These are phyloP conservation scores for Zygotorulaspora sp. DNA, from an alignment of 805 yeast species.

Conservation along the genomic window DNA sequence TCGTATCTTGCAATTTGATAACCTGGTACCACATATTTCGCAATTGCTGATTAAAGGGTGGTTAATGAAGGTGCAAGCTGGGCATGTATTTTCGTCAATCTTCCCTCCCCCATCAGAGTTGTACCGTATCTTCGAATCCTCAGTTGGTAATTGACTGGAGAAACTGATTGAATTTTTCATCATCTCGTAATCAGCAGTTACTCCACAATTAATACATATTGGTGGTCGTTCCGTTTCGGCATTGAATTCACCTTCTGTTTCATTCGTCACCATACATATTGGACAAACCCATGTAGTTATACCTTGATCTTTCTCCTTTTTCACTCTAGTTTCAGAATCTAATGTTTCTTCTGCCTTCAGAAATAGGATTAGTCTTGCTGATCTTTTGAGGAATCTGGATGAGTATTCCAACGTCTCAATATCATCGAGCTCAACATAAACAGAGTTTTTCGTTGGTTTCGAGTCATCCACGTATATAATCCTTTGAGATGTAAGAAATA, in stretches of 20 bases:
- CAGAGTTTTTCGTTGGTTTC: conserved; percentile 39
- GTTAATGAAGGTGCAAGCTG: conserved; percentile 73
- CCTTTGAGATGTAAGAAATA: conserved; percentile 70
- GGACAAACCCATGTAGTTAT: conserved; percentile 67
- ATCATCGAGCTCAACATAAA: conserved; percentile 44
- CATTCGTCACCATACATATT: conserved; percentile 54
- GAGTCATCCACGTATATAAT: conserved; percentile 65
- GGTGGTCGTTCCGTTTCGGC: conserved; percentile 35
- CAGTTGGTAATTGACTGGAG: background rate
- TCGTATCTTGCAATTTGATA: conserved; percentile 32
- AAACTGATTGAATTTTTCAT: conserved; percentile 34
- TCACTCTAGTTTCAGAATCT: conserved; percentile 3
- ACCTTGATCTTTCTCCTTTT: background rate
- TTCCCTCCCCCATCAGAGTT: background rate
- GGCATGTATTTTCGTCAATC: conserved; percentile 36
- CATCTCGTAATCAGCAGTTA: conserved; percentile 39
- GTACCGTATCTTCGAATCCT: background rate
- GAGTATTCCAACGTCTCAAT: conserved; percentile 40
- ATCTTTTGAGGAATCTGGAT: conserved; percentile 63
- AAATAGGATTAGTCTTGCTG: conserved; percentile 64
- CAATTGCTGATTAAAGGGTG: conserved; percentile 75
- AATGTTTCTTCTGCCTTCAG: conserved; percentile 25
- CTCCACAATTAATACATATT: conserved; percentile 60
- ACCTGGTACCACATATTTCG: conserved; percentile 77
- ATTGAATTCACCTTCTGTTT: conserved; percentile 25